Percentiles rank a stretch among this genome's conserved stretches.
phyloP scores from a whole-genome alignment of 306 rosid species.

The Sesbania bispinosa region DNA sequence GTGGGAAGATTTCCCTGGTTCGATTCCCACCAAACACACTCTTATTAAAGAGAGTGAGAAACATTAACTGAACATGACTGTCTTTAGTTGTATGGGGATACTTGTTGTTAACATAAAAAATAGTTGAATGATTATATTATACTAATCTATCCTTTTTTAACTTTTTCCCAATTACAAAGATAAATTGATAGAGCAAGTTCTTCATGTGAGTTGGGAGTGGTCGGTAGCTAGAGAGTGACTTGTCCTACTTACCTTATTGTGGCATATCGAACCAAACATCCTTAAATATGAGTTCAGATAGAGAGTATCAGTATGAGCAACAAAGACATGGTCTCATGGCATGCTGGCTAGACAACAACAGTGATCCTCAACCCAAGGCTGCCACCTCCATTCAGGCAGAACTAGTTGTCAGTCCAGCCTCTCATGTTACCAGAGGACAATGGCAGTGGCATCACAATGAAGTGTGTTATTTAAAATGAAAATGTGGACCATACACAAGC shows the following conservation, averaged over 20 bases:
- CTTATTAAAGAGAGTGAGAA: too few relatives aligned
- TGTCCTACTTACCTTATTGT: background rate
- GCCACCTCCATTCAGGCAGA: slow-evolving; percentile 36
- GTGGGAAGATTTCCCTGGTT: too few relatives aligned
- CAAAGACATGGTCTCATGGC: slow-evolving; percentile 29
- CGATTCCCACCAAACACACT: too few relatives aligned
- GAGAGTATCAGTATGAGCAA: background rate
- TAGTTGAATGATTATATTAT: background rate
- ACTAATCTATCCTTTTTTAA: background rate
- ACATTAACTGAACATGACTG: too few relatives aligned
- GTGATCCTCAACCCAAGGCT: slow-evolving; percentile 30
- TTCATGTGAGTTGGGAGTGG: background rate
- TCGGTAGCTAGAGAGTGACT: slow-evolving; percentile 5
- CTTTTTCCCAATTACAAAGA: background rate
- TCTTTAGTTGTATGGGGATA: too few relatives aligned
- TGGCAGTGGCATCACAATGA: background rate
- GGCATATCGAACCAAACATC: slow-evolving; percentile 29
- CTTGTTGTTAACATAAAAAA: too few relatives aligned
- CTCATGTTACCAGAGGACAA: slow-evolving; percentile 28
- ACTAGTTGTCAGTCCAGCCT: slow-evolving; percentile 43
- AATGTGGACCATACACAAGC: slow-evolving; percentile 12
- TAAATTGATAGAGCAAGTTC: background rate
- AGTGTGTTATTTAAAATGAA: slow-evolving; percentile 15
- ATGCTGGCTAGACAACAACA: slow-evolving; percentile 40
- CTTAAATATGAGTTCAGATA: slow-evolving; percentile 37